phyloP scores from a whole-genome alignment of 2,329 filamentous ascomycete genomes.

The Whalleya microplaca region DNA sequence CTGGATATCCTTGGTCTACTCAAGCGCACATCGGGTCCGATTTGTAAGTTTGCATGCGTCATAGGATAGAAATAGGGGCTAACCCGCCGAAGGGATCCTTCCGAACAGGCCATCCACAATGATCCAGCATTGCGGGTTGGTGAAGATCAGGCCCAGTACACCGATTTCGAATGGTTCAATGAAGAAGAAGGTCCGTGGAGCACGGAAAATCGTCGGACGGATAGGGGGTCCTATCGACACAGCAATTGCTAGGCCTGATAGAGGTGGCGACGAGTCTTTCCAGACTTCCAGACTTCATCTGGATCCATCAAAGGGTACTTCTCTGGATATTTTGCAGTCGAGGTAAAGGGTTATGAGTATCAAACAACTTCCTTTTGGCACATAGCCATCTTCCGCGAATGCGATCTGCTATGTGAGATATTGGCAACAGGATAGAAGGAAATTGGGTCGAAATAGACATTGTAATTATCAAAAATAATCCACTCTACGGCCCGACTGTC shows the following conservation, averaged over 20 bases:
- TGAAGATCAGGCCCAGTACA: neutral
- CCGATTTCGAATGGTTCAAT: too few species aligned
- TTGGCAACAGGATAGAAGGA: neutral
- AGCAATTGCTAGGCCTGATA: neutral
- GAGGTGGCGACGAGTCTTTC: neutral
- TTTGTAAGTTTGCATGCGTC: slow-evolving; percentile 4
- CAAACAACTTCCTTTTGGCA: too few species aligned
- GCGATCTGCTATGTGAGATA: neutral
- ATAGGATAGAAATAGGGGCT: neutral
- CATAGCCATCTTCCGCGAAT: too few species aligned
- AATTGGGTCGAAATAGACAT: neutral
- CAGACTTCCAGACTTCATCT: neutral
- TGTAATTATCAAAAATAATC: neutral
- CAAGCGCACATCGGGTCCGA: slow-evolving; percentile 6
- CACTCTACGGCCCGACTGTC: neutral
- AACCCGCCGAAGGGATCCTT: slow-evolving; percentile 3
- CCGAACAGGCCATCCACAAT: neutral
- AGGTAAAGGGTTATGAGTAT: neutral
- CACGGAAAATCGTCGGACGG: neutral
- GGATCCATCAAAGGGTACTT: neutral
- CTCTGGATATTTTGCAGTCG: neutral
- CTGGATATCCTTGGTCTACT: neutral
- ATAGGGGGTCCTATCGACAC: neutral
- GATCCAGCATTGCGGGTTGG: neutral
- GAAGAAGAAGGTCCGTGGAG: neutral